Base-by-base conservation (phyloP, 2,329 filamentous ascomycete species). In the Kalmusia sp. region DNA sequence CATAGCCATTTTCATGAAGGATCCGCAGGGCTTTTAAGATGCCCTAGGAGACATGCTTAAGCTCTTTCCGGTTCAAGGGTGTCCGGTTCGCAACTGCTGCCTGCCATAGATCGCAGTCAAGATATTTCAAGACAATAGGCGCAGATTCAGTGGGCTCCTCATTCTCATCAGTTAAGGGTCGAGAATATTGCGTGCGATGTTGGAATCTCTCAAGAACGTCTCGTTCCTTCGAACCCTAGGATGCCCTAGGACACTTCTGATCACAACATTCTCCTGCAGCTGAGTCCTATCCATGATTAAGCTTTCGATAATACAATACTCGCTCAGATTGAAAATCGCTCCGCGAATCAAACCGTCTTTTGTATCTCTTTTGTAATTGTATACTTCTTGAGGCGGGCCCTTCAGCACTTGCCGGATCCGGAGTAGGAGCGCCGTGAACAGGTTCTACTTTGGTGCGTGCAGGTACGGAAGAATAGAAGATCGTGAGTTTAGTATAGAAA, bases 121-220 rank as follows among this genome's bases (percentile, higher is more conserved):
- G 52, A 46, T 67, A 59, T 39, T 48, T 59, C 14, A 71, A 47
- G 1, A 62, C 59, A 19, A 72, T 65, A 12, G 60, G 56, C 6
- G 53, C 28, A 30, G 63, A 65, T 6, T 49, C 17, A 37, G 54
- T 44, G 2, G 58, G 64, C 17, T 69, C 59, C 11, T 64, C 54
- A 27, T 67, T 66, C 25, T 66, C 63, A 55, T 72, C 69, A 6
- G 69, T 52, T 31, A 73, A 41, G 12, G 64, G 67, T 24, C 65
- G 61, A 30, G 70, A 46, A 45, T 39, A 64, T 2, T 52, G 59
- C 7, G 59, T 63, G 33, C 57, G 58, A n/a, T 58, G 41, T 39
- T 70, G 64, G 24, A 66, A 64, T 41, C 55, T 45, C 50, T 52
- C 57, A n/a, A 71, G 63, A 11, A 70, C 47, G 40, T 68, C 41